Percentiles rank a stretch among this genome's conserved stretches.
Conservation (phyloP, 306 rosid genomes). For the Biancaea sappan region DNA sequence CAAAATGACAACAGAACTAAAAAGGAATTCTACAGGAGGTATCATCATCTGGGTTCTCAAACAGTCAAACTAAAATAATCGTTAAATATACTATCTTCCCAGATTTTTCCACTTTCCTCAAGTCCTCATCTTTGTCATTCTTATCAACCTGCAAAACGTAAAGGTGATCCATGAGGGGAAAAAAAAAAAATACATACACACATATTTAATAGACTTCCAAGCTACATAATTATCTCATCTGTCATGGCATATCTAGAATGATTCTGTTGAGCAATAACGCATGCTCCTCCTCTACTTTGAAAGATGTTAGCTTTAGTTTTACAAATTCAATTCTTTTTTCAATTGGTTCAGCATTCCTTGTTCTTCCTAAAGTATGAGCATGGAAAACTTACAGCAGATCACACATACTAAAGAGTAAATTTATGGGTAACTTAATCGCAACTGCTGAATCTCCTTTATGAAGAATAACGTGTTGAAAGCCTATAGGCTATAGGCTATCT, state of each 20-base stretch:
- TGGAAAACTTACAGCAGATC: neutral
- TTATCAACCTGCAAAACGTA: neutral
- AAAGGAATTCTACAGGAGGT: neutral
- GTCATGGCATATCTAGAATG: neutral
- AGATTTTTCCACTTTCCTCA: neutral
- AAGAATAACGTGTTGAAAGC: neutral
- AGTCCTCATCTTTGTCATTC: neutral
- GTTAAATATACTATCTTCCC: neutral
- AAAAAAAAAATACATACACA: neutral
- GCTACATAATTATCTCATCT: neutral
- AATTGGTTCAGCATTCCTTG: neutral
- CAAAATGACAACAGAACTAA: neutral
- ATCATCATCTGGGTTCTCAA: neutral
- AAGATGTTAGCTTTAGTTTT: neutral
- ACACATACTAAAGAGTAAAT: neutral
- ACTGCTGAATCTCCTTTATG: neutral
- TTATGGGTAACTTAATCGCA: neutral
- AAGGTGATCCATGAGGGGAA: neutral
- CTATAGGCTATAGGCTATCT: too few relatives aligned
- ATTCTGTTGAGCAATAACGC: neutral
- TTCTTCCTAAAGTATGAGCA: neutral
- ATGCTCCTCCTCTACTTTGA: neutral
- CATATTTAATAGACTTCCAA: neutral
- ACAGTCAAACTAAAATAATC: neutral
- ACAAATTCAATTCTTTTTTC: neutral